Evolutionary conservation across 805 yeast genomes (phyloP), one percentile per base, ranked within the genome.

Genomic region (Dipodascus geniculatus): DNA sequence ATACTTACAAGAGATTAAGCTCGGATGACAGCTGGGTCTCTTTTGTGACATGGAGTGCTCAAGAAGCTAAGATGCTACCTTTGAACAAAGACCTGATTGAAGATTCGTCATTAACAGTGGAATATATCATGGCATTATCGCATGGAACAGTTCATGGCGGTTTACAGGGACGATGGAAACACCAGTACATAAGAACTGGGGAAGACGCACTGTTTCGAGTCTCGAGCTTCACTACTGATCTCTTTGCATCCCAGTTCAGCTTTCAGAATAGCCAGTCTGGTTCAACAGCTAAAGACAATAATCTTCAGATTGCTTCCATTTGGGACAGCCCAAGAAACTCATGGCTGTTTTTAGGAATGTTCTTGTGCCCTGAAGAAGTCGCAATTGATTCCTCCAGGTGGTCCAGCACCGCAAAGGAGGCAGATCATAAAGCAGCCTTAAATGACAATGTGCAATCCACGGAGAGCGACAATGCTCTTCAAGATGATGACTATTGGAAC

Each of bases 401-500:
- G 35, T 28, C 11, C 11, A 28, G 14, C 11, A 28, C 11, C 14
- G 14, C 35, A 28, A 14, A 28, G 8, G 35, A 28, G 14, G 35
- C 35, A 28, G 35, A 28, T 28, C 11, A 28, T 28, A 14, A 28
- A 28, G 8, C 14, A n/a, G n/a, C n/a, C n/a, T n/a, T n/a, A n/a
- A n/a, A n/a, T 28, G 35, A 14, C 8, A 8, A 28, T 28, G 35
- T 8, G 35, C 35, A 28, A 28, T 8, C 35, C 8, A 28, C 8
- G 33, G 11, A 28, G 33, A 28, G 33, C 33, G 33, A 28, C n/a
- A n/a, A n/a, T n/a, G n/a, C n/a, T n/a, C n/a, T n/a, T n/a, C n/a
- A n/a, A n/a, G n/a, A n/a, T 11, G 53, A 48, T 11, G 52, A 33
- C 23, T 53, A 53, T 22, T 54, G 48, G 23, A 31, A 28, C 16